These are phyloP conservation scores for Xylariaceae sp. DNA, from an alignment of 2,329 filamentous ascomycete species.

Conservation along the genomic window DNA sequence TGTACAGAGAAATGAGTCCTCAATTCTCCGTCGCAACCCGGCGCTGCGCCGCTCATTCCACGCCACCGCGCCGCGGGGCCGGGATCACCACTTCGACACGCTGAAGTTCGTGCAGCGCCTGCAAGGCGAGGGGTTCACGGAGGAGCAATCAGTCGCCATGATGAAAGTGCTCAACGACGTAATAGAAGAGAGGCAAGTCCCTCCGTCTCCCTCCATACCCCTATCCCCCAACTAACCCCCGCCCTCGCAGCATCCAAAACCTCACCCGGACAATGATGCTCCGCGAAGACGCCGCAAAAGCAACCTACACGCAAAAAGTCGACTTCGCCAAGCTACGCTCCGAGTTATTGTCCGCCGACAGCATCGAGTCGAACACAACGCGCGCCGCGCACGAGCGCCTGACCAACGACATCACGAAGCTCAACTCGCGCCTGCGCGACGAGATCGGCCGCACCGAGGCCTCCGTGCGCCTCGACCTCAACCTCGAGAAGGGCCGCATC, in stretches of 20 bases:
- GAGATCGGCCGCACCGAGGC: conserved; percentile 94
- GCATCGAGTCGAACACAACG: conserved; percentile 83
- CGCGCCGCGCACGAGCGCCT: conserved; percentile 85
- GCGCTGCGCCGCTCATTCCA: conserved; percentile 55
- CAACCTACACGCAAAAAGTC: conserved; percentile 81
- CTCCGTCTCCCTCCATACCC: not conserved
- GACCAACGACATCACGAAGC: conserved; percentile 89
- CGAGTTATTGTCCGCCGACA: conserved; percentile 87
- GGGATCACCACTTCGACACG: conserved; percentile 96
- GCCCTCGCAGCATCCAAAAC: conserved; percentile 72
- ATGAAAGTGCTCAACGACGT: conserved; percentile 97
- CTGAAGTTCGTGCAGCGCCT: conserved; percentile 92
- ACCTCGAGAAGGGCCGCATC: conserved; percentile 93
- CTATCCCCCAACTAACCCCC: conserved; percentile 1
- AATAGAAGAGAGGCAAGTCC: conserved; percentile 75
- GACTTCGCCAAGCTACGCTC: conserved; percentile 96
- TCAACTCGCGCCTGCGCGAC: conserved; percentile 82
- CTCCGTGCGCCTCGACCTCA: conserved; percentile 84
- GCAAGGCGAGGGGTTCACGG: conserved; percentile 87
- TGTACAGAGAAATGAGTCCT: conserved; percentile 7
- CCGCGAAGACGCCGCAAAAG: conserved; percentile 83
- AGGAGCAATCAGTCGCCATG: conserved; percentile 94
- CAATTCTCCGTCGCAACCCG: conserved; percentile 28
- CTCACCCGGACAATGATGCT: conserved; percentile 96
- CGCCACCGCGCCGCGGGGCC: conserved; percentile 52